Base-by-base conservation (phyloP, 306 rosid genomes). In the Hylodesmum podocarpum region DNA sequence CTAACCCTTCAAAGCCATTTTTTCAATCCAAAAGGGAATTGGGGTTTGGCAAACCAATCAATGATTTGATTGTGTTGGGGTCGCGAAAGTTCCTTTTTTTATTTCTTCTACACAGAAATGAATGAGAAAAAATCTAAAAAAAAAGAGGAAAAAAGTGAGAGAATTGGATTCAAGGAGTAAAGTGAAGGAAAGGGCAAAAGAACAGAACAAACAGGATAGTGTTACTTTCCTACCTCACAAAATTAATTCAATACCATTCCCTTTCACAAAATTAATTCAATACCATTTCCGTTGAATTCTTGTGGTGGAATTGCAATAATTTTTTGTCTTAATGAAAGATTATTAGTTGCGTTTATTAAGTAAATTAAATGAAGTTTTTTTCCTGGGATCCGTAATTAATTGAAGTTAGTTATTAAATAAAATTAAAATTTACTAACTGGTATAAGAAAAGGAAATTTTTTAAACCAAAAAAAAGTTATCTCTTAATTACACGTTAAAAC, bases 111-210 rank as follows among this genome's bases (percentile, higher is more conserved):
- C 50, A 39, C 36, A 41, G 29, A 71, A 53, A 27, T 55, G 53
- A 24, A 51, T n/a, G 16, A 36, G 14, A 33, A 43, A 5, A 40
- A 8, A 40, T 8, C 0, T 9, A 15, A 41, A 44, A 54, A 39
- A 24, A 66, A 11, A 11, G 2, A 43, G 36, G 39, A 3, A 5
- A 59, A 69, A 69, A 47, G 73, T 8, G 65, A 43, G 28, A 72
- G 84, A 72, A 84, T 78, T 58, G 18, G 93, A 88, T 87, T 44
- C 93, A 63, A 87, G 49, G 64, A 91, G 93, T 86, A 49, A 68
- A n/a, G 44, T 12, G 62, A 70, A 70, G 71, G 75, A 29, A 55
- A 67, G 13, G 75, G 27, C 1, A 18, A 50, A 59, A 74, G 18
- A 6, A 16, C 0, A 15, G 5, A 5, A 46, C 7, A 14, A 27